Evolutionary conservation across 345 rosid genomes (phyloP).

Genomic region (Boechera stricta): DNA sequence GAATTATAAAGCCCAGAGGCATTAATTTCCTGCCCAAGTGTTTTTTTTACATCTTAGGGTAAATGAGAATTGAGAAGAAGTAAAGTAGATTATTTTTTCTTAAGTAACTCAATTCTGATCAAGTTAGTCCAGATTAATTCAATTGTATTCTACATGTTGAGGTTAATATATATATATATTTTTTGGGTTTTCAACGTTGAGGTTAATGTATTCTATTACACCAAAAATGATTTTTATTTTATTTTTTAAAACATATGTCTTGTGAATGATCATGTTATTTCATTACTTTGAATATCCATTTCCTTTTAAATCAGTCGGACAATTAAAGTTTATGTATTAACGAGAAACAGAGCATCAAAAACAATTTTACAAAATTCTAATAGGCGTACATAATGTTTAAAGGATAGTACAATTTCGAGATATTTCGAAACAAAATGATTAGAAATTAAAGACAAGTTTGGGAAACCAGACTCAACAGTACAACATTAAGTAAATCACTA

Average conservation of each 20-base stretch:
- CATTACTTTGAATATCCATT: neutral
- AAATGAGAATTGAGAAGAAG: neutral
- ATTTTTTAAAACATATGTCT: neutral
- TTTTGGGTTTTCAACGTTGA: neutral
- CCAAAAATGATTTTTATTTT: neutral
- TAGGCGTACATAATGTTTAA: neutral
- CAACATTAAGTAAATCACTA: constrained; percentile 24
- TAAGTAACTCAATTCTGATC: too few relatives aligned
- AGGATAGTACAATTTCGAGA: constrained; percentile 31
- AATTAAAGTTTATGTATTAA: neutral
- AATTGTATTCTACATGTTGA: neutral
- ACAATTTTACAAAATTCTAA: constrained; percentile 7
- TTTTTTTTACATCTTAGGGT: neutral
- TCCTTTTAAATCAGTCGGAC: neutral
- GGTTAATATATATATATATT: neutral
- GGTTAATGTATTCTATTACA: neutral
- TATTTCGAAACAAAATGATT: constrained; percentile 16
- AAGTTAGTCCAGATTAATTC: neutral
- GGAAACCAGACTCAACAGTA: constrained; percentile 38
- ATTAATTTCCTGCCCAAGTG: too few relatives aligned
- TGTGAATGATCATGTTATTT: neutral
- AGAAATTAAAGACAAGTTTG: neutral
- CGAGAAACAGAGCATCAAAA: constrained; percentile 8
- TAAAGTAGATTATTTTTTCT: too few relatives aligned
- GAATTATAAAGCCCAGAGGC: neutral